Evolutionary conservation across 768 basidiomycete genomes (phyloP), one percentile per base, ranked within the genome.

Genomic region (Steccherinum ochraceum): DNA sequence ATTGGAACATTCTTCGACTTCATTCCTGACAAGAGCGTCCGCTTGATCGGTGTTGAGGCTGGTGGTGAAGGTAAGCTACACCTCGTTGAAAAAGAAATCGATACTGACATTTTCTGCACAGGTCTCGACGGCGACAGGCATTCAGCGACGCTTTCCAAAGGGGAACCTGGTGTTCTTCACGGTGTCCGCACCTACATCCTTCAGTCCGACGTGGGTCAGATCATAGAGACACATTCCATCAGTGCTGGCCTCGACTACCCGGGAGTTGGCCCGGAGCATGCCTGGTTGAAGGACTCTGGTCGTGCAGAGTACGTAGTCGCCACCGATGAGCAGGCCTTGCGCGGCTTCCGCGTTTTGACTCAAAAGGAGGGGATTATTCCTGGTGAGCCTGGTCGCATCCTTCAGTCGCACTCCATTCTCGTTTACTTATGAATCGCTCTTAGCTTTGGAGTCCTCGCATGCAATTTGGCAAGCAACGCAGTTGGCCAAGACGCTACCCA

Each of bases 1-100:
- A 99, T 99, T 57, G 96, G 94, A 24, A 86, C 94, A 11, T 99
- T 99, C 79, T 91, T 90, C 67, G 90, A 97, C 59, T 99, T 98
- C 69, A 94, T 98, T 65, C 72, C 75, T 5, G 92, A 98, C 64
- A 85, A 89, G 67, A 73, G 66, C 42, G 94, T 98, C 20, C 78
- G 86, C 30, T 71, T 99, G 25, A 71, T 98, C 25, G 96, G 96
- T 54, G 95, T 99, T 10, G 96, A 99, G 65, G 96, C 96, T 40
- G 96, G 93, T 52, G 96, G 96, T 48, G 93, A 98, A 75, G 96
- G 94, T 86, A 48, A 54, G 69, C 58, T 20, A 46, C 39, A 24
- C 35, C 16, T 3, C 19, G 18, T 12, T 23, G 24, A 23, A 2
- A 12, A 30, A n/a, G 10, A 35, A 10, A n/a, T 54, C 39, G 23